Evolutionary conservation across 23 red algal genomes (phyloP), one percentile per base, ranked within the genome.

Genomic region (Gracilaria domingensis): DNA sequence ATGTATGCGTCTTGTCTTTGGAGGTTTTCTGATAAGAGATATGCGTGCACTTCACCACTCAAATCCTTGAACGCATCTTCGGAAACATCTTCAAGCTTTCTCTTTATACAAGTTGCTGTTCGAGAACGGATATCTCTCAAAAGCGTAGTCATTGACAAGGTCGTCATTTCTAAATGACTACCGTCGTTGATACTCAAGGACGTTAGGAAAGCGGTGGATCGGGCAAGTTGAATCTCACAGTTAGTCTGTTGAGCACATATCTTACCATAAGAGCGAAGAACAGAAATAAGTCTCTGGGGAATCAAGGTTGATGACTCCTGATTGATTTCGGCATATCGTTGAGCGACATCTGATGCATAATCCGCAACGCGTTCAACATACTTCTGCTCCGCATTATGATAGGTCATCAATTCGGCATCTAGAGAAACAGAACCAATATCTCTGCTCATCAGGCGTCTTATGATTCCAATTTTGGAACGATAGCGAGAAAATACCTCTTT

Each of bases 111-210:
- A 45, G 72, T 77, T 28, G 72, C 72, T 77, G 72, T 37, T 50
- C 72, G 72, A 50, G 72, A 77, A 50, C 72, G 72, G 29, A 77
- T 45, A 50, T 77, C 72, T 77, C 40, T 48, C 39, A 77, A 51
- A 28, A 25, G 17, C 5, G 72, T 51, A 50, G 50, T 77, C 72
- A 77, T 77, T 25, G 45, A 45, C 4, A 30, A 1, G 38, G 50
- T 34, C 50, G 72, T 77, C 72, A 77, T 77, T 37, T 77, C 72
- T 30, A 77, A 50, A 28, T 77, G 50, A 77, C 72, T 77, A 1
- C 72, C 72, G 14, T 77, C 72, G 72, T 77, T 77, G 7, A 77
- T 25, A 50, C 40, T 77, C 72, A 77, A 35, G 20, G 72, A 77
- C 0, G 72, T 77, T 30, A 77, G 38, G 38, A 77, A 77, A 50